phyloP scores from a whole-genome alignment of 306 rosid species.

The Cicer chorassanicum region DNA sequence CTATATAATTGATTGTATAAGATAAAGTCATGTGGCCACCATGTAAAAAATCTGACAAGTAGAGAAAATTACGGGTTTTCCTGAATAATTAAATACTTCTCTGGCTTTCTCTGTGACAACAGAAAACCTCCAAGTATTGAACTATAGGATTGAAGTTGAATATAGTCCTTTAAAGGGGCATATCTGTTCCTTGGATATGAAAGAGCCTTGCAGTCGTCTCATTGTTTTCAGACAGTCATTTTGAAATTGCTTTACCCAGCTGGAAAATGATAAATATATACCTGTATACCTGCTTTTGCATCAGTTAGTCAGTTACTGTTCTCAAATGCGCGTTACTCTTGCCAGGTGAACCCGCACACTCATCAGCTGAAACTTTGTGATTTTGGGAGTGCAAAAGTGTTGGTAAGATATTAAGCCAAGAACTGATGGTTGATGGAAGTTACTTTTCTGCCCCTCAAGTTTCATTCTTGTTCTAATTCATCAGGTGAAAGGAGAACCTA shows the following conservation, averaged over 20 bases:
- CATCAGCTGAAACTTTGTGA: constrained; percentile 98
- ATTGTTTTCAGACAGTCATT: background rate
- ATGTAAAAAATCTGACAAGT: constrained; percentile 8
- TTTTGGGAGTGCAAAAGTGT: constrained; percentile 96
- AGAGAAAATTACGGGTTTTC: constrained; percentile 11
- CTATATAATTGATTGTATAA: constrained; percentile 9
- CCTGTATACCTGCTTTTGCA: constrained; percentile 29
- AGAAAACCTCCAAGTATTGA: background rate
- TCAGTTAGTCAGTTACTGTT: background rate
- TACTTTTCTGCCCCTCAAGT: constrained; percentile 30
- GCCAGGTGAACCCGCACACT: constrained; percentile 97
- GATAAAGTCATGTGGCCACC: background rate
- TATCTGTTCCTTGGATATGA: background rate
- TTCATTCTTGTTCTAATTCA: constrained; percentile 44
- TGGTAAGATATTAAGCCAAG: constrained; percentile 65
- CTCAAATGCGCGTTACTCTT: constrained; percentile 48
- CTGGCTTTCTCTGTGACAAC: constrained; percentile 9
- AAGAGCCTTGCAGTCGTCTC: background rate
- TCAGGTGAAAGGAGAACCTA: constrained; percentile 99
- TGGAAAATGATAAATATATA: constrained; percentile 31
- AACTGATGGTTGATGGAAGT: constrained; percentile 36
- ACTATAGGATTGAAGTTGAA: constrained; percentile 11
- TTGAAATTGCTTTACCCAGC: constrained; percentile 25
- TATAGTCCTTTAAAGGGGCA: constrained; percentile 1
- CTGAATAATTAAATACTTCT: constrained; percentile 18